Evolutionary conservation across 2,329 filamentous ascomycete genomes (phyloP), one percentile per base, ranked within the genome.

Genomic region (Capronia americana): DNA sequence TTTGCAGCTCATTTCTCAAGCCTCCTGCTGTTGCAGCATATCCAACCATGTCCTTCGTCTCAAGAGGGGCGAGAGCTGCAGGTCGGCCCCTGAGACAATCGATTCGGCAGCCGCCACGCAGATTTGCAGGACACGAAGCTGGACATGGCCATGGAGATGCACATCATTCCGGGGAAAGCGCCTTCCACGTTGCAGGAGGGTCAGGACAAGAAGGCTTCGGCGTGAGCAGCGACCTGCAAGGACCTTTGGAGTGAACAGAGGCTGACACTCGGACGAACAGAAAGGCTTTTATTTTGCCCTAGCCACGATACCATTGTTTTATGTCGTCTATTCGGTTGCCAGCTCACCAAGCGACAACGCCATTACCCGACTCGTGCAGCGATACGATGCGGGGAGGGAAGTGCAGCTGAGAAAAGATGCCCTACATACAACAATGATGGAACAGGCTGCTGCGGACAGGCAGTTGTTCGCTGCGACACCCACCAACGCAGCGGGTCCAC

Each of bases 371-470:
- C 58, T 70, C 28, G 61, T 71, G n/a, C 66, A 67, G 58, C 53
- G 61, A 34, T 72, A 65, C 48, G 63, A 70, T 46, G 67, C 75
- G 41, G 77, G 83, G 24, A 82, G 82, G 65, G 80, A 86, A 72
- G 82, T 79, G 50, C 86, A 82, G 77, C 83, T 83, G 61, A 79
- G 82, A 71, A 81, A 83, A 72, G 90, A 89, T 74, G 83, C 84
- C 62, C 74, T 89, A 59, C 88, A 89, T 77, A 86, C 85, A 11
- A 79, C 81, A 65, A 83, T 85, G 70, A 78, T 89, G 69, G 87
- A 90, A 79, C 85, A 86, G 78, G 88, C 87, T 26, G 88, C 85
- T 41, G 78, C 81, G 58, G 88, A 91, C 75, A 80, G 86, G 67
- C 85, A 88, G 71, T 75, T 90, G 71, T 89, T 89, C 75, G 79